Evolutionary conservation across 495 filamentous ascomycete species (phyloP).

Genomic region (Podospora conica): DNA sequence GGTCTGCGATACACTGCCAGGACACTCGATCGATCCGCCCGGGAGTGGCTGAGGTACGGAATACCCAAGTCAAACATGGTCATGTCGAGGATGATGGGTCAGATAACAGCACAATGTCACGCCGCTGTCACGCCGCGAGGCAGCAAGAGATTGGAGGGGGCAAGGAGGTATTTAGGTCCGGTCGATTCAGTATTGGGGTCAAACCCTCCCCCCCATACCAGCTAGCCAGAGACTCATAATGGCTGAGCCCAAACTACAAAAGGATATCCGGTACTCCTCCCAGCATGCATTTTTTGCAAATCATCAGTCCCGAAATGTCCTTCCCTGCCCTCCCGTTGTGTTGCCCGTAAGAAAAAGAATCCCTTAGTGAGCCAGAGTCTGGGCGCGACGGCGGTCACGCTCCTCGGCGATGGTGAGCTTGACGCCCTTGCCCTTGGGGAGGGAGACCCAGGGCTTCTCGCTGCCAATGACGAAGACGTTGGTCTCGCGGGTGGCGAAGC

Average conservation of each 20-base stretch:
- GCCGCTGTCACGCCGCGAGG: not conserved
- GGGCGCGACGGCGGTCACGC: constrained; percentile 88
- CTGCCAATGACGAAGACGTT: constrained; percentile 98
- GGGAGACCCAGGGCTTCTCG: constrained; percentile 97
- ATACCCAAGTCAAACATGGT: too few species aligned
- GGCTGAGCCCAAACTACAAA: constrained; percentile 23
- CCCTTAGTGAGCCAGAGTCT: constrained; percentile 57
- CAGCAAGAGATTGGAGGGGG: not conserved
- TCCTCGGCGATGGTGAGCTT: constrained; percentile 98
- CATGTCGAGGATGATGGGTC: not conserved
- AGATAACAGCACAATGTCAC: not conserved
- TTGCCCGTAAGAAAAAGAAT: constrained; percentile 12
- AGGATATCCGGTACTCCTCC: constrained; percentile 30
- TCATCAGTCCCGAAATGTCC: constrained; percentile 21
- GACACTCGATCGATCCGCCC: too few species aligned
- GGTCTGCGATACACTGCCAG: too few species aligned
- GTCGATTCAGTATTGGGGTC: constrained; percentile 23
- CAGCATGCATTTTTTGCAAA: constrained; percentile 26
- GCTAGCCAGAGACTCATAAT: constrained; percentile 15
- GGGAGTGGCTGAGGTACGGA: too few species aligned
- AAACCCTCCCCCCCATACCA: constrained; percentile 19
- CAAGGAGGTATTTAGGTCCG: constrained; percentile 17
- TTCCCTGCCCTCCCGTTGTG: constrained; percentile 17
- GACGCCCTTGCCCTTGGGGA: constrained; percentile 99
- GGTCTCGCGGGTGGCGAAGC: constrained; percentile 94